Evolutionary conservation across 2,329 filamentous ascomycete species (phyloP).

Genomic region (Sordariomycetes sp.): DNA sequence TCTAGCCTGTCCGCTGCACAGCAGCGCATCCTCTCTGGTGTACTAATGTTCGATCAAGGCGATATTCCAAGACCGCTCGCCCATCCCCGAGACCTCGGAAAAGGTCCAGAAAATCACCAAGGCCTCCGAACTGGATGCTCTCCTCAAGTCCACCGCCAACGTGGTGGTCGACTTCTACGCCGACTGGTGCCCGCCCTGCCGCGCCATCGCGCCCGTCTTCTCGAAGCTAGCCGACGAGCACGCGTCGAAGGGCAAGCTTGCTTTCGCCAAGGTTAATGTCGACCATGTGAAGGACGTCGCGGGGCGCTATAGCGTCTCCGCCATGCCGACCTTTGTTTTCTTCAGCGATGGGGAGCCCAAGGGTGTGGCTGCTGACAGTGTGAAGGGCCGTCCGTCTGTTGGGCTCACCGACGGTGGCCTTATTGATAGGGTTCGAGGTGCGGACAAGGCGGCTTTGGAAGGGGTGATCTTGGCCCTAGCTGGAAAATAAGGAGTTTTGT

Average conservation of each 20-base stretch:
- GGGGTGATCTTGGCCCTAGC: too few species aligned
- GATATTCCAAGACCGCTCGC: too few species aligned
- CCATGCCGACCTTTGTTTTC: slow-evolving; percentile 50
- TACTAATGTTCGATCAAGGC: too few species aligned
- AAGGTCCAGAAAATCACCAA: slow-evolving; percentile 19
- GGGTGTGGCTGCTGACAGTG: slow-evolving; percentile 7
- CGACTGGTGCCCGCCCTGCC: slow-evolving; percentile 52
- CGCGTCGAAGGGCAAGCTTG: slow-evolving; percentile 26
- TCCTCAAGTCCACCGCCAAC: slow-evolving; percentile 35
- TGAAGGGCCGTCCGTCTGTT: slow-evolving; percentile 12
- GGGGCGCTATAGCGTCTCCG: slow-evolving; percentile 34
- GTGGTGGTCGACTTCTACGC: slow-evolving; percentile 48
- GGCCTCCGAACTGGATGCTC: slow-evolving; percentile 34
- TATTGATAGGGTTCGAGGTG: slow-evolving; percentile 18
- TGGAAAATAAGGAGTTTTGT: too few species aligned
- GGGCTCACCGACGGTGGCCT: slow-evolving; percentile 13
- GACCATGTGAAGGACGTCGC: slow-evolving; percentile 41
- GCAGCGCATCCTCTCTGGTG: too few species aligned
- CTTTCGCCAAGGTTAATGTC: slow-evolving; percentile 50
- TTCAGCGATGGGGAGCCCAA: slow-evolving; percentile 38
- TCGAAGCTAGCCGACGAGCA: slow-evolving; percentile 30
- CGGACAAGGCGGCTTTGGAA: slow-evolving; percentile 14
- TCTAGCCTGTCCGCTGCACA: too few species aligned
- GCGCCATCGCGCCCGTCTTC: slow-evolving; percentile 46
- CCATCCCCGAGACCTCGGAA: too few species aligned